phyloP scores from a whole-genome alignment of 1,139 yeast genomes.

The Candida sp. region DNA sequence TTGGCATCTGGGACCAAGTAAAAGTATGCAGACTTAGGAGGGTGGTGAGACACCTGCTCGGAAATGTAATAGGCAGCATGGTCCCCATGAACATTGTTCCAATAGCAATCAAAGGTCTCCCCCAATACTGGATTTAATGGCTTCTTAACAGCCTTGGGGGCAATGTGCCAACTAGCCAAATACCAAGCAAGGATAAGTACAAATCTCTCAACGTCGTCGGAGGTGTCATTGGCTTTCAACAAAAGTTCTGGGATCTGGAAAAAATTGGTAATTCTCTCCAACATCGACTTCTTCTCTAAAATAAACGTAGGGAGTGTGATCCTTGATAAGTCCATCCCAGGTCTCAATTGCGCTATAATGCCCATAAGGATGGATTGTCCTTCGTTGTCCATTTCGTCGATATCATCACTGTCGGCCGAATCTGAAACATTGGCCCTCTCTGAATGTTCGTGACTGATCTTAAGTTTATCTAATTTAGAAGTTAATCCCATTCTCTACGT shows the following conservation, averaged over 20 bases:
- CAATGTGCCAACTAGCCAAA: slow-evolving; percentile 95
- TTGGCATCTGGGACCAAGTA: slow-evolving; percentile 81
- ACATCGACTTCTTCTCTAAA: slow-evolving; percentile 93
- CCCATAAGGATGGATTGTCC: slow-evolving; percentile 87
- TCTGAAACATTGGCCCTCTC: neutral
- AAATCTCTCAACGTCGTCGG: slow-evolving; percentile 71
- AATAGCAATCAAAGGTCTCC: slow-evolving; percentile 86
- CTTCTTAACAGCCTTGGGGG: slow-evolving; percentile 97
- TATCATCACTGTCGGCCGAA: slow-evolving; percentile 56
- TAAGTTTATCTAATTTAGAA: slow-evolving; percentile 37
- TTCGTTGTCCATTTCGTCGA: slow-evolving; percentile 91
- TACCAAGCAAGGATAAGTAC: slow-evolving; percentile 84
- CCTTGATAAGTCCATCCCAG: slow-evolving; percentile 88
- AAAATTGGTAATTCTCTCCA: slow-evolving; percentile 92
- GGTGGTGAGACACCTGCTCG: slow-evolving; percentile 97
- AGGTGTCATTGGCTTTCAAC: slow-evolving; percentile 64
- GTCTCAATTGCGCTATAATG: slow-evolving; percentile 88
- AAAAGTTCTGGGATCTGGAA: slow-evolving; percentile 82
- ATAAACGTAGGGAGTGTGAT: slow-evolving; percentile 96
- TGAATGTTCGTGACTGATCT: slow-evolving; percentile 14
- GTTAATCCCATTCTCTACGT: slow-evolving; percentile 34
- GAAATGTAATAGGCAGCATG: slow-evolving; percentile 76
- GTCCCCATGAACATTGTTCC: slow-evolving; percentile 75
- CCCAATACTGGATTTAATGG: slow-evolving; percentile 96
- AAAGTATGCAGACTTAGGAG: slow-evolving; percentile 97